phyloP scores from a whole-genome alignment of 805 yeast genomes.

The Candida nitratophila region DNA sequence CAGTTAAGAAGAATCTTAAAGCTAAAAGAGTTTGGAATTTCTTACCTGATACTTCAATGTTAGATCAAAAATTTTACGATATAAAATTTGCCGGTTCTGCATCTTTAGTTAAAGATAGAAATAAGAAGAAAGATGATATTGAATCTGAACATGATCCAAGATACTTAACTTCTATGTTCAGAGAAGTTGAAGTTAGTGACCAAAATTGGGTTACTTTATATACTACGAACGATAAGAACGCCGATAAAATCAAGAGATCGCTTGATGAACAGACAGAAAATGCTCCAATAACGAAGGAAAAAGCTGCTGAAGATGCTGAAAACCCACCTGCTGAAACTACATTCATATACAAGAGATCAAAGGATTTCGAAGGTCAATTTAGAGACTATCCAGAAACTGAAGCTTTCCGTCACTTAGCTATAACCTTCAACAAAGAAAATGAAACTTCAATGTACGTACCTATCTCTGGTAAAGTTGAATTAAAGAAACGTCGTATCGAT shows the following conservation, averaged over 20 bases:
- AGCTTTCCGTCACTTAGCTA: conserved; percentile 54
- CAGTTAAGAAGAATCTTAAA: conserved; percentile 61
- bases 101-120: conserved; percentile 32
- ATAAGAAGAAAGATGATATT: conserved; percentile 25
- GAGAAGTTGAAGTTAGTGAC: conserved; percentile 63
- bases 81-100: conserved; percentile 59
- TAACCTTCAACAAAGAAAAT: conserved; percentile 51
- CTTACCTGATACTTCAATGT: conserved; percentile 84
- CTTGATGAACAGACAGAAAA: conserved; percentile 44
- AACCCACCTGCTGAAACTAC: conserved; percentile 28
- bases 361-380: conserved; percentile 74
- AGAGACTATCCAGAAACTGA: conserved; percentile 35
- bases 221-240: conserved; percentile 37
- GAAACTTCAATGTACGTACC: conserved; percentile 71
- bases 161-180: conserved; percentile 56
- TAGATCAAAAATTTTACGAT: conserved; percentile 68
- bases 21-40: conserved; percentile 78
- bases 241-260: conserved; percentile 33
- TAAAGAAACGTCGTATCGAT: conserved; percentile 79
- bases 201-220: conserved; percentile 75
- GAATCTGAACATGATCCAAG: conserved; percentile 26
- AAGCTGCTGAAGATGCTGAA: conserved; percentile 28
- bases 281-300: conserved; percentile 40
- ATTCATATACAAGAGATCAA: conserved; percentile 53
- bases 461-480: conserved; percentile 64